Base-by-base conservation (phyloP, 257 asterid species). In the Parsonsia alboflavescens region DNA sequence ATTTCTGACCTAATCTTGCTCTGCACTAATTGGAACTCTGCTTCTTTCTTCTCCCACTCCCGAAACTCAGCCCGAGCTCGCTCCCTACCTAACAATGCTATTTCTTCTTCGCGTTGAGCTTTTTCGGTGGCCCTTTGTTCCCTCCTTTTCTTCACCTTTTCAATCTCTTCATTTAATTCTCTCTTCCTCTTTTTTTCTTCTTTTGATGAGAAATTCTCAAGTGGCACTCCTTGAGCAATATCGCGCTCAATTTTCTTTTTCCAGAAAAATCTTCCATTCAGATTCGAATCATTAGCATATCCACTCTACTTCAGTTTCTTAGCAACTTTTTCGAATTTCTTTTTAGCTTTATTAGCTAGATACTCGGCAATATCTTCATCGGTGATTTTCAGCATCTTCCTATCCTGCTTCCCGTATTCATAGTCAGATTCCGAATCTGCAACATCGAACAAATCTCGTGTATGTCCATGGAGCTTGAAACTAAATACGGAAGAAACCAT, bases 41-140 rank as follows among this genome's bases (percentile, higher is more conserved):
- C 97, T 82, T 94, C 99, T 80, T 92, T 94, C 95, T 94, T 94
- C 86, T 94, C 99, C 99, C 97, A 94, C 77, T 94, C 98, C 9
- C 92, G 97, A 75, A 89, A 91, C 87, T 94, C 98, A 17, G 98
- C 97, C 52, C 95, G 89, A 39, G 97, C 98, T 26, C 97, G 93
- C 87, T 94, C 99, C 99, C 97, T 86, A 17, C 96, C 97, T 81
- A 94, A 74, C 82, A 90, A 70, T 45, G 93, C 94, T 96, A 92
- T 87, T 84, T 94, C 98, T 85, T 94, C 99, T 84, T 94, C 97
- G 30, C 87, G 97, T 58, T 88, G 97, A 21, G 99, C 97, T 85
- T 94, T 94, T 80, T 94, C 97, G 56, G 89, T 76, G 12, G 97
- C 99, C 77, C 97, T 87, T 80, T 88, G 97, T 81, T 94, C 97